Base-by-base conservation (phyloP, 768 basidiomycete genomes). In the Lyophyllum shimeji region DNA sequence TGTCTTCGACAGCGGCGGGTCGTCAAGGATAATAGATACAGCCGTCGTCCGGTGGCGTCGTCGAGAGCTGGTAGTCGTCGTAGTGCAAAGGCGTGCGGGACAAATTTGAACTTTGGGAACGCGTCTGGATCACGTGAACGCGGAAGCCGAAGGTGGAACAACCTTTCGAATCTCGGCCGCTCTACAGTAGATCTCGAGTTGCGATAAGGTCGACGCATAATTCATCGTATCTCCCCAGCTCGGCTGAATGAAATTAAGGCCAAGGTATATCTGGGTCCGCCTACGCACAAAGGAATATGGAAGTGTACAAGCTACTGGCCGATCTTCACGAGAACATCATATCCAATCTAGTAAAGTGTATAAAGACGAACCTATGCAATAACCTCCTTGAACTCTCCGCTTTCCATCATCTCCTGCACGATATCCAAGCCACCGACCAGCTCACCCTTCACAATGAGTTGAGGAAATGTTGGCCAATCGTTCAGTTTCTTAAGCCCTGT, bases 401-500 rank as follows among this genome's bases (percentile, higher is more conserved):
- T 86, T 29, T 87, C 82, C 13, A 82, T 82, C 90, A 95, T 90
- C 74, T 98, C 96, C 69, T 85, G 82, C 21, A 95, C 82, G 50
- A 98, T 87, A 67, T 99, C 96, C 50, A 98, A 72, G 3, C 96
- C 96, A n/a, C 96, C 96, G 15, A 97, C 86, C 17, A 99, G 80
- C 69, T 98, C 93, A 20, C 97, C 95, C 2, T 91, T 84, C 49
- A 94, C 77, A 60, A 95, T 89, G 20, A 96, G 76, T 67, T 93
- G 91, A 2, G 91, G 90, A 75, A 82, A 93, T 3, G 90, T 96
- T 0, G 93, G 93, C 93, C 93, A 95, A 57, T 94, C 82, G 65
- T 95, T 95, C 57, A 93, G 66, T 58, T 77, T 82, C 73, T 87
- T 87, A 50, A 87, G 80, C 66, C 82, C 93, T 84, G 59, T 2